Evolutionary conservation across 257 asterid species (phyloP).

Genomic region (Henckelia pumila): DNA sequence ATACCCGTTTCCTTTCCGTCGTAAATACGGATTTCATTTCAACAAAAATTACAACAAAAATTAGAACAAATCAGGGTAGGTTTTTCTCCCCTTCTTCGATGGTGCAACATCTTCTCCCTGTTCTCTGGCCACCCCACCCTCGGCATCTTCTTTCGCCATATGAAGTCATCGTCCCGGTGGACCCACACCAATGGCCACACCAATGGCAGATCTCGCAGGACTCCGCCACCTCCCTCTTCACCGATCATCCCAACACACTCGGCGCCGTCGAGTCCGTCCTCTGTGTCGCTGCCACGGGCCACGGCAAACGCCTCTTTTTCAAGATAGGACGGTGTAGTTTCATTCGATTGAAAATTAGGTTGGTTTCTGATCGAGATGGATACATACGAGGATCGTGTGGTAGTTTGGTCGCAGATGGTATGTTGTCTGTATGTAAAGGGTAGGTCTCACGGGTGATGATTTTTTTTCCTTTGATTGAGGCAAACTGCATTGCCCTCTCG

Average conservation of each 20-base stretch:
- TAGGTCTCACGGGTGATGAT: too few relatives aligned
- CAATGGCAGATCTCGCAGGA: slow-evolving; percentile 98
- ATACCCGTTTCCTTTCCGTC: too few relatives aligned
- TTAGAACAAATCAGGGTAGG: too few relatives aligned
- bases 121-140: too few relatives aligned
- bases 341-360: too few relatives aligned
- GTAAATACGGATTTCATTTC: too few relatives aligned
- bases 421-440: slow-evolving; percentile 59
- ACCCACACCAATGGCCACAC: slow-evolving; percentile 96
- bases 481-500: background rate
- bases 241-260: slow-evolving; percentile 82
- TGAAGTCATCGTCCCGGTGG: slow-evolving; percentile 94
- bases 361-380: too few relatives aligned
- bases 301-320: slow-evolving; percentile 84
- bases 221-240: slow-evolving; percentile 71
- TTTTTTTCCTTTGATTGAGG: background rate
- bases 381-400: too few relatives aligned
- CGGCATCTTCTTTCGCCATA: slow-evolving; percentile 93
- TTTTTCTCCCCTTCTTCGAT: too few relatives aligned
- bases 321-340: slow-evolving; percentile 40
- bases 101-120: too few relatives aligned
- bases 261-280: slow-evolving; percentile 99
- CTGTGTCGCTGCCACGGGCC: slow-evolving; percentile 97
- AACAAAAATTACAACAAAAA: too few relatives aligned
- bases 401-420: slow-evolving; percentile 67